Evolutionary conservation across 2,329 filamentous ascomycete genomes (phyloP), one percentile per base, ranked within the genome.

Genomic region (Ophiostoma pallidulum): DNA sequence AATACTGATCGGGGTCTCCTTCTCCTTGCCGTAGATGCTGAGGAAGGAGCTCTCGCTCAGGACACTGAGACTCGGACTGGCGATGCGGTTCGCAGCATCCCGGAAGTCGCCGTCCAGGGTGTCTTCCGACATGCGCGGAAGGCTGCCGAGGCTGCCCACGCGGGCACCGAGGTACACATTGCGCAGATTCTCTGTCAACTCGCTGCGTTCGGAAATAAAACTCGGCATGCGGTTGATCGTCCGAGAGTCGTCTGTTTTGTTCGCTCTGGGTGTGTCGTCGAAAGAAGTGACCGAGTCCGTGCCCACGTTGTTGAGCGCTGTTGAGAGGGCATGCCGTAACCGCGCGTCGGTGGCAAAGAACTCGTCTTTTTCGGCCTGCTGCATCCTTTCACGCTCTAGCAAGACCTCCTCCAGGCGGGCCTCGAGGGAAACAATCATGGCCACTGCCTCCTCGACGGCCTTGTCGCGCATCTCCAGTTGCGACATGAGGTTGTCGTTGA

Each of bases 381-480:
- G 68, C 8, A 75, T 70, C 62, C 75, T 73, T 49, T 72, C 67
- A 26, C 74, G 68, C 54, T 82, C 78, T 41, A 65, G 64, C 12
- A 73, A 58, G 26, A 80, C 62, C 48, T 72, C 68, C 26, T 78
- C 74, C 1, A 82, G 62, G 52, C 72, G 72, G 6, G 76, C 73
- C 59, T 87, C 82, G 14, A 86, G 65, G 20, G 69, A 68, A 43
- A 83, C 74, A 53, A 87, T 87, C 67, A 86, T 78, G 24, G 73
- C 70, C 6, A 86, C 80, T 4, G 83, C 83, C 57, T 87, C 82
- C 52, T 81, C 77, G 2, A 87, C 71, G 4, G 82, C 83, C 58
- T 79, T 79, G 61, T 87, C 83, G 16, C 82, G 71, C 63, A 80
- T 80, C 53, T 84, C 78, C 45, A 86, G 59, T 59, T 85, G 80